Percentiles rank a stretch among this genome's conserved stretches.
These are phyloP conservation scores for Scedosporium minutisporum DNA, from an alignment of 2,329 filamentous ascomycete species.

Conservation along the genomic window DNA sequence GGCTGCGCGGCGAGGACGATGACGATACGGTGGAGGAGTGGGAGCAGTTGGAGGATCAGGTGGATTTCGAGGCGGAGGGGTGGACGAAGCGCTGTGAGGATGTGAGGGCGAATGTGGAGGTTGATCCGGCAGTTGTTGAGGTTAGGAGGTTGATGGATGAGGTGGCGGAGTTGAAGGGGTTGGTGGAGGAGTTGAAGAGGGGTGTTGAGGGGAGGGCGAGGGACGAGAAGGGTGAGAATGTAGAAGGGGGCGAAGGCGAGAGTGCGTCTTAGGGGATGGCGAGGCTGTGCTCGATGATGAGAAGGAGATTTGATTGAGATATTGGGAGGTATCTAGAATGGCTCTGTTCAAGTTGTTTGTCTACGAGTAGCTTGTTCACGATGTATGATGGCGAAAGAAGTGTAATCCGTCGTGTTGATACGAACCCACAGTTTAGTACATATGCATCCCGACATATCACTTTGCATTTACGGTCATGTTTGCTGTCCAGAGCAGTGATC, in stretches of 20 bases:
- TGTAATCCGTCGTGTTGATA: no score
- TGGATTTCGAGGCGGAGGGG: conserved; percentile 74
- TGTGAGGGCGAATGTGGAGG: conserved; percentile 73
- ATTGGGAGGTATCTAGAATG: no score
- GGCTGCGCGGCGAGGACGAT: conserved; percentile 73
- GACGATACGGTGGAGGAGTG: conserved; percentile 86
- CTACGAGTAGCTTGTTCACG: no score
- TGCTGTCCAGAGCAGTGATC: no score
- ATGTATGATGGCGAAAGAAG: no score
- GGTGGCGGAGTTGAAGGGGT: conserved; percentile 40
- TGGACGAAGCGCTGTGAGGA: conserved; percentile 73
- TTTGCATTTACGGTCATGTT: no score
- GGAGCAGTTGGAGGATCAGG: conserved; percentile 66
- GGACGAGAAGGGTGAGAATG: background rate
- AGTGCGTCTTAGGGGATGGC: background rate
- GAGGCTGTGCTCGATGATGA: no score
- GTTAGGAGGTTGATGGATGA: conserved; percentile 48
- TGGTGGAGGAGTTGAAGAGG: background rate
- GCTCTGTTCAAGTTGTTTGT: no score
- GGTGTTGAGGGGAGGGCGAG: background rate
- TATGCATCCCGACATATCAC: no score
- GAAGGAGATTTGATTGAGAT: no score
- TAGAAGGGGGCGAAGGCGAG: background rate
- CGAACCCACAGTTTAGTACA: no score
- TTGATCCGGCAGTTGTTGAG: conserved; percentile 67